Evolutionary conservation across 2,329 filamentous ascomycete species (phyloP).

Genomic region (Boeremia lycopersici): DNA sequence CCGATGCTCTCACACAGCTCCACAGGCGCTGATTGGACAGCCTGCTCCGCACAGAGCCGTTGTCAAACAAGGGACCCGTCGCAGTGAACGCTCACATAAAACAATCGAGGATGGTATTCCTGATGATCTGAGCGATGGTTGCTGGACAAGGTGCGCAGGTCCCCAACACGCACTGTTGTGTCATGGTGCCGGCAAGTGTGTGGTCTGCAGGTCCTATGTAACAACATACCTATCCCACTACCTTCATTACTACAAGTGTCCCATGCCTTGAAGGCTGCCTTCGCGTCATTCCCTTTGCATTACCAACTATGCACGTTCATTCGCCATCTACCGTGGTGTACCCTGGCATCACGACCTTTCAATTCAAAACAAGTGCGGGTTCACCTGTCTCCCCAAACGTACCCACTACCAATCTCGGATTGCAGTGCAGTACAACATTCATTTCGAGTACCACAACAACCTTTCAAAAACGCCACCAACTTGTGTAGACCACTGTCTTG

Average conservation of each 20-base stretch:
- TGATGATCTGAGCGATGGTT: slow-evolving; percentile 15
- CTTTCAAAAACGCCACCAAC: slow-evolving; percentile 1
- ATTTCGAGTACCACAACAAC: slow-evolving; percentile 19
- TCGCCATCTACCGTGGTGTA: slow-evolving; percentile 3
- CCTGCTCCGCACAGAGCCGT: slow-evolving; percentile 17
- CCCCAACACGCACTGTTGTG: slow-evolving; percentile 8
- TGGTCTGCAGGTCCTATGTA: not conserved
- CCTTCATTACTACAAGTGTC: slow-evolving; percentile 8
- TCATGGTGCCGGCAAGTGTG: slow-evolving; percentile 2
- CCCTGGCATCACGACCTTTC: slow-evolving; percentile 9
- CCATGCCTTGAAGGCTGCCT: slow-evolving; percentile 31
- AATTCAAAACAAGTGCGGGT: slow-evolving; percentile 15
- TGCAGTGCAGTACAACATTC: slow-evolving; percentile 22
- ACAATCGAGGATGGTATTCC: slow-evolving; percentile 10
- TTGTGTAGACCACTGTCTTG: not conserved
- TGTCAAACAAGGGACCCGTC: slow-evolving; percentile 10
- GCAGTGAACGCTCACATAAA: slow-evolving; percentile 18
- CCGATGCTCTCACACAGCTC: slow-evolving; percentile 4
- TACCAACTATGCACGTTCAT: slow-evolving; percentile 5
- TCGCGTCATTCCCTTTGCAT: slow-evolving; percentile 16
- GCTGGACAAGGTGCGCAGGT: slow-evolving; percentile 7
- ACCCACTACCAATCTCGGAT: slow-evolving; percentile 25
- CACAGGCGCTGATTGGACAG: slow-evolving; percentile 21
- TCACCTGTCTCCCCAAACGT: slow-evolving; percentile 15
- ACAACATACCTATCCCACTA: slow-evolving; percentile 9